Conservation (phyloP, 305 asterid genomes). For the Rubia tinctorum region DNA sequence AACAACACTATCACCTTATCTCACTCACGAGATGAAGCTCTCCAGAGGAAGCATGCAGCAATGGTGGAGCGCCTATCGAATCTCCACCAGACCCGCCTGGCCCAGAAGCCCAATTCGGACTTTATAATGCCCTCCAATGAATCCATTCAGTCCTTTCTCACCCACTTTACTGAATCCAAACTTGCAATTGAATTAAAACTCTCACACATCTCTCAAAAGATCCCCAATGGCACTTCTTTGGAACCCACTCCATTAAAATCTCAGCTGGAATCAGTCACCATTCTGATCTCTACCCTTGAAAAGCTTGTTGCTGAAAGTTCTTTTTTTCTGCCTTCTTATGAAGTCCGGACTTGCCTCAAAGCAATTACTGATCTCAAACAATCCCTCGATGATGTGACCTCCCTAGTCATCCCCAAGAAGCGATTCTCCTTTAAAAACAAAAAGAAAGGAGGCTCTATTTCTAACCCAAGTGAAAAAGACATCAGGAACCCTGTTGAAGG, state of each 20-base stretch:
- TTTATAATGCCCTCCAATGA: constrained; percentile 13
- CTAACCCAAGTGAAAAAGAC: constrained; percentile 25
- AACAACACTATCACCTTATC: not conserved
- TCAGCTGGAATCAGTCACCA: constrained; percentile 47
- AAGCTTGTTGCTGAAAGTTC: constrained; percentile 69
- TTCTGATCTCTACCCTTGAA: constrained; percentile 63
- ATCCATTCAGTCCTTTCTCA: constrained; percentile 46
- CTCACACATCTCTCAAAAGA: constrained; percentile 35
- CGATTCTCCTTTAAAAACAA: constrained; percentile 81
- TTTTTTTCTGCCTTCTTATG: constrained; percentile 71
- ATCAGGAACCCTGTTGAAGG: constrained; percentile 12
- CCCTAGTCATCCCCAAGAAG: constrained; percentile 68
- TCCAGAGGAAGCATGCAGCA: constrained; percentile 68
- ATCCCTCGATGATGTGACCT: constrained; percentile 47
- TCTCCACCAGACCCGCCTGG: constrained; percentile 56
- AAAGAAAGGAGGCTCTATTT: constrained; percentile 16
- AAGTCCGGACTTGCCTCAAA: constrained; percentile 69
- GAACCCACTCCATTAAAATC: constrained; percentile 36
- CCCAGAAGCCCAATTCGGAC: constrained; percentile 36
- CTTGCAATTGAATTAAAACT: constrained; percentile 53
- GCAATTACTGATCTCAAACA: constrained; percentile 53
- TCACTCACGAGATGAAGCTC: constrained; percentile 25
- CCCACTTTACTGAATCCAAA: constrained; percentile 64
- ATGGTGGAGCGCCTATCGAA: constrained; percentile 81
- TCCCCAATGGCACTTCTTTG: not conserved